Percentiles rank a stretch among this genome's conserved stretches.
phyloP scores from a whole-genome alignment of 2,329 filamentous ascomycete species.

The Pestalotiopsis sp. region DNA sequence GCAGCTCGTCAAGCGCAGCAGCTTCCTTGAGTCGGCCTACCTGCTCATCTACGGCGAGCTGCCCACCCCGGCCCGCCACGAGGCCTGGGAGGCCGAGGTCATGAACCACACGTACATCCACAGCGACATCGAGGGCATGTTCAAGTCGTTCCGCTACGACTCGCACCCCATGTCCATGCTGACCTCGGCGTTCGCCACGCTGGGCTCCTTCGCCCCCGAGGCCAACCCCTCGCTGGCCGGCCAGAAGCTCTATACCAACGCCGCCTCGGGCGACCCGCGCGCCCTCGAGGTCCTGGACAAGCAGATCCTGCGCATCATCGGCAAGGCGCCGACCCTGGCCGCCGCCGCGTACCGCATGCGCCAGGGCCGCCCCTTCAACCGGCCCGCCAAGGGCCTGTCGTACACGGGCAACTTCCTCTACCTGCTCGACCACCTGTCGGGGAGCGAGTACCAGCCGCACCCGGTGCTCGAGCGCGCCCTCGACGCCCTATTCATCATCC shows the following conservation, averaged over 20 bases:
- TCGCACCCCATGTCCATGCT: slow-evolving; percentile 56
- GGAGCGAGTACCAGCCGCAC: slow-evolving; percentile 48
- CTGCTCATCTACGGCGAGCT: slow-evolving; percentile 55
- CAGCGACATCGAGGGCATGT: slow-evolving; percentile 51
- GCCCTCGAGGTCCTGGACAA: slow-evolving; percentile 50
- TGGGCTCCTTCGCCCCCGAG: slow-evolving; percentile 52
- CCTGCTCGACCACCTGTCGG: slow-evolving; percentile 54
- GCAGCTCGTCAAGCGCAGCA: slow-evolving; percentile 50
- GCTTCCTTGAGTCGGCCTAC: slow-evolving; percentile 52
- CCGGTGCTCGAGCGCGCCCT: slow-evolving; percentile 52
- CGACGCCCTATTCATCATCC: slow-evolving; percentile 57
- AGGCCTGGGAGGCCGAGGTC: slow-evolving; percentile 47
- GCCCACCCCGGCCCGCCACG: slow-evolving; percentile 43
- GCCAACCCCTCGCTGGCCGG: slow-evolving; percentile 52
- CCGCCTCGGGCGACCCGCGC: slow-evolving; percentile 41
- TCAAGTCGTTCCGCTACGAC: slow-evolving; percentile 53
- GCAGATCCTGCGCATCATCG: slow-evolving; percentile 54
- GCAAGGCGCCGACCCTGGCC: slow-evolving; percentile 52
- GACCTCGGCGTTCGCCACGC: slow-evolving; percentile 50
- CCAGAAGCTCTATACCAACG: slow-evolving; percentile 51
- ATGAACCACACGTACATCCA: slow-evolving; percentile 55
- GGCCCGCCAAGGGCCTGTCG: slow-evolving; percentile 46
- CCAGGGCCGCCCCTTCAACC: slow-evolving; percentile 53
- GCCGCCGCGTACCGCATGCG: slow-evolving; percentile 56
- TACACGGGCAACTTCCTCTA: slow-evolving; percentile 60